Evolutionary conservation across 768 basidiomycete species (phyloP), one percentile per base, ranked within the genome.

Genomic region (Amyloporia xantha): DNA sequence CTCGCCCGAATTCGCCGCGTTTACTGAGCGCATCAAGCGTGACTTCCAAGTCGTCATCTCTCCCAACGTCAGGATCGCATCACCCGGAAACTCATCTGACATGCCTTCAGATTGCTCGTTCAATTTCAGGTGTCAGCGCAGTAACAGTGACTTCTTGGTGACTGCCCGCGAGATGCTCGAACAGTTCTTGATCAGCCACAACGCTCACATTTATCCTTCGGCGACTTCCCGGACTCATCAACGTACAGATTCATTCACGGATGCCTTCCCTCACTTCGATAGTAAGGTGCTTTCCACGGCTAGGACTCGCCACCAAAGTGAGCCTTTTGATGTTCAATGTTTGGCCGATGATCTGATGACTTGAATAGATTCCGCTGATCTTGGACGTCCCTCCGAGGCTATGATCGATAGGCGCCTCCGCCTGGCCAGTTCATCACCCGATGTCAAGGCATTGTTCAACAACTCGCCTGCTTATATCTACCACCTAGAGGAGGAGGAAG

Each of bases 251-350:
- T 91, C 92, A 1, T 94, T 95, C 61, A 86, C 92, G 27, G 92
- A 95, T 62, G 90, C 93, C 1, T 94, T 95, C 75, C 89, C 92
- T 21, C 92, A 95, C 66, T 95, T 96, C 65, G 91, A 96, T 63
- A 91, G 90, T 70, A 96, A 93, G 66, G 81, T 96, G 1, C 74
- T 96, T 41, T 84, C 92, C 13, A 84, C 86, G 19, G 79, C 85
- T 7, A 76, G 81, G 58, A 78, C 82, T 43, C 78, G 80, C 50
- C 86, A 86, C 61, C 63, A 70, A 46, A 76, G 74, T 74, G 56
- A 52, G 70, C 63, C 39, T 48, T 12, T 7, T 33, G 26, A 20
- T 26, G 28, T 25, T 26, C 21, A 27, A 39, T 17, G 25, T 44
- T n/a, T 53, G 44, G 58, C 50, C 5, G 48, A 25, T 49, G 42